Percentiles rank a stretch among this genome's conserved stretches.
phyloP scores from a whole-genome alignment of 768 basidiomycete species.

The Boletus pseudo-olivaceus region DNA sequence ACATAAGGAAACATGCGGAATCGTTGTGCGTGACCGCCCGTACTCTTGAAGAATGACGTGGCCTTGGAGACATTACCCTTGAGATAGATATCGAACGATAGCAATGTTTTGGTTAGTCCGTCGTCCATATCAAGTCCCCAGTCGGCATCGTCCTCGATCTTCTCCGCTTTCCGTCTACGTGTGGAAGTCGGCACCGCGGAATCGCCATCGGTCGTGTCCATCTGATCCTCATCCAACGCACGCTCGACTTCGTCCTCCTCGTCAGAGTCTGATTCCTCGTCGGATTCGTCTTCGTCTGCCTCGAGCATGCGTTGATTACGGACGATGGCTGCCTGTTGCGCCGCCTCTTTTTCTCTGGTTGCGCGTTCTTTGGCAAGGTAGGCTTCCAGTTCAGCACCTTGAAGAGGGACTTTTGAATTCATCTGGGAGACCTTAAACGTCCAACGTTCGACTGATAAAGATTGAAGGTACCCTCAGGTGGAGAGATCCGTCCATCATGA shows the following conservation, averaged over 20 bases:
- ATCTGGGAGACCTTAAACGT: constrained; percentile 46
- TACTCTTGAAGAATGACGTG: constrained; percentile 82
- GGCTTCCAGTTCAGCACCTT: constrained; percentile 83
- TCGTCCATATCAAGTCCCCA: constrained; percentile 80
- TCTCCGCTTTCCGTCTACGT: constrained; percentile 44
- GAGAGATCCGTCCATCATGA: constrained; percentile 75
- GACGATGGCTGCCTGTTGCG: constrained; percentile 77
- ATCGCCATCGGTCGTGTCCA: constrained; percentile 42
- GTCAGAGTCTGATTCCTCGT: constrained; percentile 62
- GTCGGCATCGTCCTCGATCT: constrained; percentile 51
- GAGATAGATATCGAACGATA: constrained; percentile 95
- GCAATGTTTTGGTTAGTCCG: constrained; percentile 61
- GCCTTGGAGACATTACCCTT: constrained; percentile 92
- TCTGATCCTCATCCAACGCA: constrained; percentile 47
- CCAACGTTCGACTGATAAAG: background rate
- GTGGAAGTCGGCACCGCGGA: constrained; percentile 19
- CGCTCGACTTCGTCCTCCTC: constrained; percentile 58
- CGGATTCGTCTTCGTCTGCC: constrained; percentile 88
- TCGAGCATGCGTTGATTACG: constrained; percentile 88
- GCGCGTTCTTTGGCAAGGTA: constrained; percentile 72
- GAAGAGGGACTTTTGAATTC: constrained; percentile 83
- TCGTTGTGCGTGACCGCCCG: constrained; percentile 66
- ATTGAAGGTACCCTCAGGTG: constrained; percentile 53
- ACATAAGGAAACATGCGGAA: constrained; percentile 98
- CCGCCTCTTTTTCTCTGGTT: constrained; percentile 79